phyloP scores from a whole-genome alignment of 2,329 filamentous ascomycete species.

The Huntiella abstrusa region DNA sequence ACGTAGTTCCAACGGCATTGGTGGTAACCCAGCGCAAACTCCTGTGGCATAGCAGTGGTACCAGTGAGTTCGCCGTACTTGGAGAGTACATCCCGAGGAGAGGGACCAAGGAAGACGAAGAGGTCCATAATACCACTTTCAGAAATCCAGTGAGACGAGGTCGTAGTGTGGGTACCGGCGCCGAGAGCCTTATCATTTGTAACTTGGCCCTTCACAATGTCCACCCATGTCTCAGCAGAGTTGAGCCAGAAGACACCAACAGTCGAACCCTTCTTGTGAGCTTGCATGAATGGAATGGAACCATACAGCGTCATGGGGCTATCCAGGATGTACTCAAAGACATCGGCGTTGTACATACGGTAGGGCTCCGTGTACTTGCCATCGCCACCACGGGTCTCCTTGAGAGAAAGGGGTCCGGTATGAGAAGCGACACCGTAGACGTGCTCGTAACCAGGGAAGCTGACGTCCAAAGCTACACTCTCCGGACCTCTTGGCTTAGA shows the following conservation, averaged over 20 bases:
- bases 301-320: conserved; percentile 98
- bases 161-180: conserved; percentile 48
- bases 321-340: conserved; percentile 93
- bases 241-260: conserved; percentile 98
- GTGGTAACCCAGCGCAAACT: conserved; percentile 84
- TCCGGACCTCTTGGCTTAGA: conserved; percentile 89
- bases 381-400: conserved; percentile 73
- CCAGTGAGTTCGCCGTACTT: conserved; percentile 82
- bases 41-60: conserved; percentile 75
- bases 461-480: conserved; percentile 76
- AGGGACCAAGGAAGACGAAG: conserved; percentile 86
- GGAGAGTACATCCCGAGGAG: conserved; percentile 61
- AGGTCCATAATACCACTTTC: conserved; percentile 78
- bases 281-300: conserved; percentile 95
- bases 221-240: conserved; percentile 91
- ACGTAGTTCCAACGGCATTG: conserved; percentile 99
- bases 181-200: conserved; percentile 65
- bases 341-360: conserved; percentile 85
- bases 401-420: conserved; percentile 69
- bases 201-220: conserved; percentile 67
- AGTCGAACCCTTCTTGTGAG: conserved; percentile 79
- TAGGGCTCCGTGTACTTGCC: conserved; percentile 81
- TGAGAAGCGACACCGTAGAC: conserved; percentile 93
- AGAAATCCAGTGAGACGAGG: conserved; percentile 91
- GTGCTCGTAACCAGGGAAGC: conserved; percentile 78